phyloP scores from a whole-genome alignment of 2,329 filamentous ascomycete species.

The Fusarium odoratissimum region DNA sequence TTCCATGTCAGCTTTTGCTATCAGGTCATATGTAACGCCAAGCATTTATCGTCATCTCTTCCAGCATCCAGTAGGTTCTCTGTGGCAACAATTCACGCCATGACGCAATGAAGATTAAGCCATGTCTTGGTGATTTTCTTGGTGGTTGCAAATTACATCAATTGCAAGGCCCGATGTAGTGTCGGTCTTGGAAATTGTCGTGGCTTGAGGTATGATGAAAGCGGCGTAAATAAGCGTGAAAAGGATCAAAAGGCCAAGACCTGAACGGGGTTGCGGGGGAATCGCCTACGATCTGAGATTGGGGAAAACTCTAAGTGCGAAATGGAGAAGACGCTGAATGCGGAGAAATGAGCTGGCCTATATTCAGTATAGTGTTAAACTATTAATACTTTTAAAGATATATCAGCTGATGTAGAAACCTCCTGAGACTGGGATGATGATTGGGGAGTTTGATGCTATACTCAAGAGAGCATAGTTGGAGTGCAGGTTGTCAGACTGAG shows the following conservation, averaged over 20 bases:
- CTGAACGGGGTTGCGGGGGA: not conserved
- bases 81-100: not conserved
- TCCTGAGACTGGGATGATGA: not conserved
- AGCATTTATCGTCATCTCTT: not conserved
- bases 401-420: not conserved
- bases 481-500: not conserved
- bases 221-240: not conserved
- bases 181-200: not conserved
- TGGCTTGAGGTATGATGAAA: conserved; percentile 10
- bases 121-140: not conserved
- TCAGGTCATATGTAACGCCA: not conserved
- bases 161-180: not conserved
- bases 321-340: not conserved
- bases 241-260: not conserved
- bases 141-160: not conserved
- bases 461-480: not conserved
- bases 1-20: accelerated
- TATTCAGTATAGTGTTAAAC: not conserved
- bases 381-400: not conserved
- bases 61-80: not conserved
- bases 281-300: not conserved
- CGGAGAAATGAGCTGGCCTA: not conserved
- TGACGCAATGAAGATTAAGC: not conserved
- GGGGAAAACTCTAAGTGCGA: not conserved
- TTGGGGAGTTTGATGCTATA: not conserved